Evolutionary conservation across 306 rosid species (phyloP).

Genomic region (Acacia melanoxylon): DNA sequence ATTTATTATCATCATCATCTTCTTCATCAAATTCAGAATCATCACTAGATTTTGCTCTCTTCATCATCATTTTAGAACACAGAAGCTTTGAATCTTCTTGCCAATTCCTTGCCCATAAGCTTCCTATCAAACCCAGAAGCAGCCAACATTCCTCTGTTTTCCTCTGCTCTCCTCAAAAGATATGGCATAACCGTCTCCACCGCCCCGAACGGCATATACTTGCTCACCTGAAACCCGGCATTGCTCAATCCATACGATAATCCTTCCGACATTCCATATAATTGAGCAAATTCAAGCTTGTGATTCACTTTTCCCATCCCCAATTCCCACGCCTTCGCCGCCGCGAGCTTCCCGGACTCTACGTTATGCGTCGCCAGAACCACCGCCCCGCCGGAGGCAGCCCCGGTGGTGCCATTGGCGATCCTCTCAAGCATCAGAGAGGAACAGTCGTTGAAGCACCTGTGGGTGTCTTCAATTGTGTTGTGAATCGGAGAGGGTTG

Average conservation of each 20-base stretch:
- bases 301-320: conserved; percentile 75
- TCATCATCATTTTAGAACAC: background rate
- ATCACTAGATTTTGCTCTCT: background rate
- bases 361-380: conserved; percentile 88
- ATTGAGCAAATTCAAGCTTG: conserved; percentile 87
- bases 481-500: conserved; percentile 74
- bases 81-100: background rate
- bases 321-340: conserved; percentile 66
- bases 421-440: conserved; percentile 64
- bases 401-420: conserved; percentile 38
- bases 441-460: conserved; percentile 71
- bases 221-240: conserved; percentile 95
- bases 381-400: conserved; percentile 49
- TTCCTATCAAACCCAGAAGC: conserved; percentile 69
- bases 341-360: conserved; percentile 87
- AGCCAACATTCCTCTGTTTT: conserved; percentile 79
- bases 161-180: conserved; percentile 88
- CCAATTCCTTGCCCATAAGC: conserved; percentile 58
- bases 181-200: conserved; percentile 81
- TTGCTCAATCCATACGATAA: conserved; percentile 78
- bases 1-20: no score
- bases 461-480: conserved; percentile 67
- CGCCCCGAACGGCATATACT: conserved; percentile 94
- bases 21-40: background rate
- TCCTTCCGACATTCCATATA: conserved; percentile 88